phyloP scores from a whole-genome alignment of 768 basidiomycete species.

The Tricholoma hemisulphureum region DNA sequence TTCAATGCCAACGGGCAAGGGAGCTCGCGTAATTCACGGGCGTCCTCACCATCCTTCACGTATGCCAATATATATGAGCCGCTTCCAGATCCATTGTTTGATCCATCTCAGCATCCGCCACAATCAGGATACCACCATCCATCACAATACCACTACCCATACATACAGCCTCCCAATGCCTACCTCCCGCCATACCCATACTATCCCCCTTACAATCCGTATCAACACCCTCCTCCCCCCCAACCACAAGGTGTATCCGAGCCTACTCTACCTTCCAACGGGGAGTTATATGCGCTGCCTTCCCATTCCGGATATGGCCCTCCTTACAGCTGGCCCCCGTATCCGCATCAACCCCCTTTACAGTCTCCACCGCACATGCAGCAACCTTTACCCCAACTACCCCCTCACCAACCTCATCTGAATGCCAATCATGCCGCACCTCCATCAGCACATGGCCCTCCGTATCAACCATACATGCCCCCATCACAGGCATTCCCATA shows the following conservation, averaged over 20 bases:
- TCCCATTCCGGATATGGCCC: constrained; percentile 30
- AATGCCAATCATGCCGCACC: constrained; percentile 20
- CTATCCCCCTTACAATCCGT: constrained; percentile 37
- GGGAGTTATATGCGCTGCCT: constrained; percentile 29
- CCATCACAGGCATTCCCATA: constrained; percentile 30
- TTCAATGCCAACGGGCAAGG: constrained; percentile 53
- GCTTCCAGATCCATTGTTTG: constrained; percentile 44
- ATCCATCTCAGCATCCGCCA: constrained; percentile 44
- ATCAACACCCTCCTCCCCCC: constrained; percentile 34
- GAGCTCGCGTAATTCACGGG: constrained; percentile 70
- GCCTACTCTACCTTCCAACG: constrained; percentile 27
- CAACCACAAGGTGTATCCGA: constrained; percentile 34
- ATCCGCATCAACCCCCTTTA: constrained; percentile 27
- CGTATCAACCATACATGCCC: constrained; percentile 36
- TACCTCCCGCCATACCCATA: constrained; percentile 44
- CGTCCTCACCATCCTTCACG: constrained; percentile 74
- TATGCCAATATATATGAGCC: constrained; percentile 76
- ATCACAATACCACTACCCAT: constrained; percentile 50
- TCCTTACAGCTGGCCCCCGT: constrained; percentile 40
- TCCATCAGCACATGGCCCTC: constrained; percentile 29
- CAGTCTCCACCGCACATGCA: constrained; percentile 35
- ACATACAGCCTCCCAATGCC: constrained; percentile 41
- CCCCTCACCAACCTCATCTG: constrained; percentile 25
- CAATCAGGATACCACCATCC: constrained; percentile 44
- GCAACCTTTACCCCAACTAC: constrained; percentile 27